Evolutionary conservation across 495 filamentous ascomycete species (phyloP).

Genomic region (Letharia lupina): DNA sequence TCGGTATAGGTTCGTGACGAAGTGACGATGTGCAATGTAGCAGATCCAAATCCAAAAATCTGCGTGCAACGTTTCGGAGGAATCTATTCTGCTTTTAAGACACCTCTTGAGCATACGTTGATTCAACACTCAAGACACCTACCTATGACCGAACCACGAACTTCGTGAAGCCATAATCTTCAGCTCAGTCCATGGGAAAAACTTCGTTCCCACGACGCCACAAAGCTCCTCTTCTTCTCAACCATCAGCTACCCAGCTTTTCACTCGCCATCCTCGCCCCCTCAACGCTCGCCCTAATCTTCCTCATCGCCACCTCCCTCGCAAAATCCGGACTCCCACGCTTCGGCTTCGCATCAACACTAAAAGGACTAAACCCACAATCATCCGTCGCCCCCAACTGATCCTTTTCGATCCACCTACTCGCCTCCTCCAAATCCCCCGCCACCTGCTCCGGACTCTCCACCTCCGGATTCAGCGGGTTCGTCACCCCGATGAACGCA

Average conservation of each 20-base stretch:
- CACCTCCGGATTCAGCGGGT: slow-evolving; percentile 32
- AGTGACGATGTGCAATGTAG: neutral
- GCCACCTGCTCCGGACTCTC: slow-evolving; percentile 35
- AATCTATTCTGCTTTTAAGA: neutral
- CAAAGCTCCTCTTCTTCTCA: neutral
- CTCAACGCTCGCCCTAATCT: slow-evolving; percentile 34
- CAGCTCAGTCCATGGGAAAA: slow-evolving; percentile 5
- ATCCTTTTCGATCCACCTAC: slow-evolving; percentile 33
- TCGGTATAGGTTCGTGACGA: slow-evolving; percentile 37
- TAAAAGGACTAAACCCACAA: slow-evolving; percentile 37
- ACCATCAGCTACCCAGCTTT: slow-evolving; percentile 28
- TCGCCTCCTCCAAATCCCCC: slow-evolving; percentile 30
- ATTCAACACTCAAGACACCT: neutral
- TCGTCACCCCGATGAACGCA: slow-evolving; percentile 35
- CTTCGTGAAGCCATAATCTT: too few species aligned
- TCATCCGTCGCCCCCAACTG: slow-evolving; percentile 38
- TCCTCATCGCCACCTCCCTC: slow-evolving; percentile 34
- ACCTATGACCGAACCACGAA: neutral
- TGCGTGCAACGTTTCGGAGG: neutral
- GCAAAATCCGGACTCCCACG: slow-evolving; percentile 37
- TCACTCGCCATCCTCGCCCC: slow-evolving; percentile 34
- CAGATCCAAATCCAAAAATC: neutral
- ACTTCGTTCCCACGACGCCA: neutral
- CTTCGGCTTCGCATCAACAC: slow-evolving; percentile 34
- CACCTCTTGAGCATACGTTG: neutral